Conservation (phyloP, 164 flowering plant species). For the Paratinospora sagittata region DNA sequence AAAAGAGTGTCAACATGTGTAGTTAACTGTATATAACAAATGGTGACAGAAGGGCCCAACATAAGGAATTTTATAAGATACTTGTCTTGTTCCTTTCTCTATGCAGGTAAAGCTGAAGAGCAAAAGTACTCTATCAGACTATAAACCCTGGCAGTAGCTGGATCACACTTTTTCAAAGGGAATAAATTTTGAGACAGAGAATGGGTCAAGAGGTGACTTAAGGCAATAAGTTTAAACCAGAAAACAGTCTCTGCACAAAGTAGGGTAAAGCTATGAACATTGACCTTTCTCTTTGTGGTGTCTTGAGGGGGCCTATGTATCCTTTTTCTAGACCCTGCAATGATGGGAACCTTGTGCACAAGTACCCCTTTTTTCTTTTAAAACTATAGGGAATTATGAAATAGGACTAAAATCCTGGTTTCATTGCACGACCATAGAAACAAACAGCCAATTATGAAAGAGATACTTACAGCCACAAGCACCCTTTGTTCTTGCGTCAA, state of each 20-base stretch:
- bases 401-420: neutral
- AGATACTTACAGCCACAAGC: slow-evolving; percentile 85
- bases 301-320: too few species aligned
- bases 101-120: neutral
- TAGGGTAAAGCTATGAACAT: too few species aligned
- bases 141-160: neutral
- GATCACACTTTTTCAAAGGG: neutral
- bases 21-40: too few species aligned
- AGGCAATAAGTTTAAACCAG: too few species aligned
- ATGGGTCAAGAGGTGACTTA: too few species aligned
- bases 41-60: neutral
- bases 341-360: too few species aligned
- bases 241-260: too few species aligned
- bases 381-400: neutral
- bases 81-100: neutral
- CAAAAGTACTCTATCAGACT: neutral
- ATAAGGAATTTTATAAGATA: neutral
- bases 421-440: neutral
- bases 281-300: too few species aligned
- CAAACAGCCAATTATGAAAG: neutral
- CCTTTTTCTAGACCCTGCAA: too few species aligned
- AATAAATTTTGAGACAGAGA: neutral
- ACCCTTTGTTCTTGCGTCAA: slow-evolving; percentile 94
- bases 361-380: too few species aligned
- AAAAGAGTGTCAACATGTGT: too few species aligned